These are phyloP conservation scores for Geranium brycei DNA, from an alignment of 345 rosid species.

Conservation along the genomic window DNA sequence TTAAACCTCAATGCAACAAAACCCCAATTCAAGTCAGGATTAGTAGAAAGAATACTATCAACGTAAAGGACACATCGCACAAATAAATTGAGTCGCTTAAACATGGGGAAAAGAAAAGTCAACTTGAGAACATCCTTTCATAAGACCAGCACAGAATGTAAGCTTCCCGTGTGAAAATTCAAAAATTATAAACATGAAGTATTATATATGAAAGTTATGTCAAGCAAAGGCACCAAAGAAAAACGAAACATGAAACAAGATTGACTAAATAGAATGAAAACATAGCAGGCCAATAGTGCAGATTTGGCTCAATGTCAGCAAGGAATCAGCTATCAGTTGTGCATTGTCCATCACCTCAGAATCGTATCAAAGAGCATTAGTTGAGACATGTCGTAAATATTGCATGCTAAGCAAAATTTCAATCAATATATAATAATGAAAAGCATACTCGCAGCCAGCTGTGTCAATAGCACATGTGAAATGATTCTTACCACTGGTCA, in stretches of 20 bases:
- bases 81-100: no score
- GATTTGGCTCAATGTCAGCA: neutral
- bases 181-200: no score
- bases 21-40: neutral
- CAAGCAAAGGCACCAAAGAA: neutral
- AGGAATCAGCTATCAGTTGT: no score
- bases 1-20: conserved; percentile 49
- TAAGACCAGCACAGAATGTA: neutral
- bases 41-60: neutral
- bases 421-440: neutral
- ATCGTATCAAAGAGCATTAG: neutral
- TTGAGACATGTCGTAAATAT: neutral
- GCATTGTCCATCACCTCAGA: neutral
- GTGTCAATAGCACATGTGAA: neutral
- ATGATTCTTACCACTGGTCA: conserved; percentile 36
- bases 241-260: neutral
- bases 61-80: neutral
- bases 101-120: neutral
- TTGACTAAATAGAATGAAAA: neutral
- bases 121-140: neutral
- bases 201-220: neutral
- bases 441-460: neutral
- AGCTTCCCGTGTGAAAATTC: neutral
- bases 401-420: neutral
- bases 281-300: neutral